A percentile compares a stretch with the other conserved stretches of the same genome.
Evolutionary conservation across 73 alveolate species (phyloP).

Genomic region (Paramecium caudatum): DNA sequence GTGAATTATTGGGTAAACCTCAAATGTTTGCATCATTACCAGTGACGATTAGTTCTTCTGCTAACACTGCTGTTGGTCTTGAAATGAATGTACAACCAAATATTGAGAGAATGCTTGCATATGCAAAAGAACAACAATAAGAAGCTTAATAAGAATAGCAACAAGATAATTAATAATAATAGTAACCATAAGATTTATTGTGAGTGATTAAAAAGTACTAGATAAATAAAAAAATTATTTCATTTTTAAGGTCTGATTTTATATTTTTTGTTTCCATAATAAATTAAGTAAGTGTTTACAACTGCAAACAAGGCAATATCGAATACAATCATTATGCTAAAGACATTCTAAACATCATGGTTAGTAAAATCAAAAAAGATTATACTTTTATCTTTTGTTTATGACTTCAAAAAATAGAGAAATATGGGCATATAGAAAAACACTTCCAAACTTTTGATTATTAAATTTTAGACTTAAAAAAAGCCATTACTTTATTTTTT

Average conservation of each 20-base stretch:
- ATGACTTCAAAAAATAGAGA: neutral
- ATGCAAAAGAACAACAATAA: neutral
- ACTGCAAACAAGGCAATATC: neutral
- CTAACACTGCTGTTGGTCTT: neutral
- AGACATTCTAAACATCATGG: neutral
- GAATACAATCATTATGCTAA: neutral
- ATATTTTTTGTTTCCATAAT: neutral
- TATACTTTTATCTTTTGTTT: neutral
- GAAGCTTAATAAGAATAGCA: neutral
- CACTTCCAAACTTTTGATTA: constrained; percentile 20
- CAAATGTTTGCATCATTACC: neutral
- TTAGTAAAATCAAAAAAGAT: constrained; percentile 7
- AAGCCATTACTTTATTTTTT: constrained; percentile 55
- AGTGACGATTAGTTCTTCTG: neutral
- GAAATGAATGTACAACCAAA: neutral
- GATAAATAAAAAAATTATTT: too few species aligned
- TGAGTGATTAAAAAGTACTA: too few species aligned
- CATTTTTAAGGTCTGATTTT: constrained; percentile 1
- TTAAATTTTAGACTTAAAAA: constrained; percentile 37
- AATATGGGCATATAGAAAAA: constrained; percentile 34
- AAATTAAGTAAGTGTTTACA: neutral
- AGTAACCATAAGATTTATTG: too few species aligned
- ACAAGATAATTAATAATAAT: neutral
- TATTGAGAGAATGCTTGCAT: neutral
- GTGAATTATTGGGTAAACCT: neutral